Base-by-base conservation (phyloP, 257 asterid genomes). In the Lycium ferocissimum region DNA sequence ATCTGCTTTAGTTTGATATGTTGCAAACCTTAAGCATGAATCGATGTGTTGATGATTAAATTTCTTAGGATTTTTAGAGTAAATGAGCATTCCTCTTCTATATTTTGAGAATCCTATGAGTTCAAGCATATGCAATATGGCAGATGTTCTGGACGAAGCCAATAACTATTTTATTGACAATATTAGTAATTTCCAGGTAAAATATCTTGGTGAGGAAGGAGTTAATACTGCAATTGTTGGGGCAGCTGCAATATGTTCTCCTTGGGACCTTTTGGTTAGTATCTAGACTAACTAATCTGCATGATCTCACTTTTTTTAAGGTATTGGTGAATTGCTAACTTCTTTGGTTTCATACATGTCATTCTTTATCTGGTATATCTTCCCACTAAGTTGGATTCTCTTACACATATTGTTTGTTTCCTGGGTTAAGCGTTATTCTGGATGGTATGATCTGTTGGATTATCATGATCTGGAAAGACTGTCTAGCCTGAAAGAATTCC, bases 241-340 rank as follows among this genome's bases (percentile, higher is more conserved):
- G 84, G 98, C 98, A 86, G 99, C 97, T 84, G 94, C 98, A 82
- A 89, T 96, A 66, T 96, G 98, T 87, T 94, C 95, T 84, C 94
- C 99, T 83, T 96, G 99, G 99, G 99, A 94, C 92, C 97, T 92
- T 90, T 86, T 91, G 98, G 99, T 96, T 65, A 87, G 98, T 89
- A 62, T 20, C 26, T 73, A 40, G 56, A 38, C 49, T 40, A 76
- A 66, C 35, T 82, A 45, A 56, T 63, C 20, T 78, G 65, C 82
- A 53, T 53, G 40, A 37, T 78, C 47, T 53, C 14, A 15, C 15
- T 22, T 1, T 78, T 14, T 14, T 26, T 15, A 33, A 51, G 65
- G 47, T 33, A 14, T 14, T 26, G 65, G 12, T 78, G 33, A 7
- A 38, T 82, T 40, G 38, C 37, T 56, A 53, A 18, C 20, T 85